A percentile compares a stretch with the other conserved stretches of the same genome.
Evolutionary conservation across 2,329 filamentous ascomycete species (phyloP).

Genomic region (Aspergillus candidus): DNA sequence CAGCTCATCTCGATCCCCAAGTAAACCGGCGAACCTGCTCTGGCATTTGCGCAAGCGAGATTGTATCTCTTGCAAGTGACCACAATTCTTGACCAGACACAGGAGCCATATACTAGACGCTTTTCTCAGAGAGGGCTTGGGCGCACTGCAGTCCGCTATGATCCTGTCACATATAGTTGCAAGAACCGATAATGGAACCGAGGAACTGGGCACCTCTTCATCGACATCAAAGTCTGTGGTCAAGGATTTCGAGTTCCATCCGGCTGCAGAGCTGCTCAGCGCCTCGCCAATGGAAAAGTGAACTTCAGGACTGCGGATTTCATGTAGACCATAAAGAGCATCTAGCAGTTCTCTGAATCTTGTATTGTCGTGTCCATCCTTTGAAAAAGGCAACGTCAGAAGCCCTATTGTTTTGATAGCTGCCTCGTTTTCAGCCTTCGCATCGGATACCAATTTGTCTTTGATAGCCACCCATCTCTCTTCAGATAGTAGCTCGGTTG

Average conservation of each 20-base stretch:
- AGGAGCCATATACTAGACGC: slow-evolving; percentile 94
- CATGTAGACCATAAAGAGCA: slow-evolving; percentile 69
- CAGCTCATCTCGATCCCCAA: slow-evolving; percentile 84
- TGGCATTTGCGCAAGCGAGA: slow-evolving; percentile 71
- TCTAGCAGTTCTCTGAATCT: slow-evolving; percentile 51
- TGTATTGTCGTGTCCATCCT: slow-evolving; percentile 27
- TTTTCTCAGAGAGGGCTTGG: slow-evolving; percentile 83
- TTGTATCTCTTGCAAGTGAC: slow-evolving; percentile 69
- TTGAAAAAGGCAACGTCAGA: slow-evolving; percentile 54
- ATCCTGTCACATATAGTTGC: slow-evolving; percentile 62
- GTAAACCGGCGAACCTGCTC: slow-evolving; percentile 76
- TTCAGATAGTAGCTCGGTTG: slow-evolving; percentile 24
- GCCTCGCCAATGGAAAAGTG: slow-evolving; percentile 91
- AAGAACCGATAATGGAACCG: slow-evolving; percentile 38
- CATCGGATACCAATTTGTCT: slow-evolving; percentile 58
- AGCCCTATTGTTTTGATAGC: slow-evolving; percentile 77
- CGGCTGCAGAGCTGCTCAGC: slow-evolving; percentile 66
- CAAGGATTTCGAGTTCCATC: slow-evolving; percentile 79
- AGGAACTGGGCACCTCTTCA: slow-evolving; percentile 38
- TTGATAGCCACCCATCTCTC: slow-evolving; percentile 45
- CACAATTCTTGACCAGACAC: slow-evolving; percentile 84
- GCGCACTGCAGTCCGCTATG: slow-evolving; percentile 69
- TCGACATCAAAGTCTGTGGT: slow-evolving; percentile 71
- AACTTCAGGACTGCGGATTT: slow-evolving; percentile 76
- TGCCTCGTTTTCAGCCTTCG: slow-evolving; percentile 74